Base-by-base conservation (phyloP, 306 rosid species). In the Cicer arietinum region DNA sequence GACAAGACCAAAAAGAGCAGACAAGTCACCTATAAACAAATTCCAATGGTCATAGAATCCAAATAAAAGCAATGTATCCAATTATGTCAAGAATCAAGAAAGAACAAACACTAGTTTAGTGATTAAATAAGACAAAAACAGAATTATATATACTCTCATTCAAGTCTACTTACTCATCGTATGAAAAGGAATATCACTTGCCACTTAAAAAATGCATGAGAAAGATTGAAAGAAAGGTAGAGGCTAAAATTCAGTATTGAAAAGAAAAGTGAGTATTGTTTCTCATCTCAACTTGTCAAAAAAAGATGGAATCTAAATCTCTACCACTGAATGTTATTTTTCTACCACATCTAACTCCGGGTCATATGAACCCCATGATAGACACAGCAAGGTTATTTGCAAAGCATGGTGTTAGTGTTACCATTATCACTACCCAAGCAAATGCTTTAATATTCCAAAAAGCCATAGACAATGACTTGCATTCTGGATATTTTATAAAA, bases 241-340 rank as follows among this genome's bases (percentile, higher is more conserved):
- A 30, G 37, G 37, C 37, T 30, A 3, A 30, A 30, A 30, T 30
- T 30, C 37, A 30, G 84, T 1, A 89, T 86, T 76, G 87, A 54
- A 87, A 87, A 14, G 92, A 87, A 79, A 85, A 83, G 59, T 25
- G 84, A 74, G 82, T 45, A 79, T 11, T 48, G 65, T 41, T 82
- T 80, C 40, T 74, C 51, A 67, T 18, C 43, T 57, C 52, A 77
- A 37, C 22, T 45, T 10, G 11, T 4, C 52, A 60, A 48, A 30
- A 2, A 48, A 2, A 48, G 10, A 71, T 13, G 41, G 65, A 52
- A 9, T 53, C 73, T 8, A 72, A 71, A 43, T 0, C 51, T 13
- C 37, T 62, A 1, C 7, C 53, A 53, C 59, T 79, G 5, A 4
- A 64, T 53, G 44, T 72, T 6, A 41, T 50, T 59, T 80, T 80